Evolutionary conservation across 148 eudicot species (phyloP), one percentile per base, ranked within the genome.

Genomic region (Arctostaphylos glauca): DNA sequence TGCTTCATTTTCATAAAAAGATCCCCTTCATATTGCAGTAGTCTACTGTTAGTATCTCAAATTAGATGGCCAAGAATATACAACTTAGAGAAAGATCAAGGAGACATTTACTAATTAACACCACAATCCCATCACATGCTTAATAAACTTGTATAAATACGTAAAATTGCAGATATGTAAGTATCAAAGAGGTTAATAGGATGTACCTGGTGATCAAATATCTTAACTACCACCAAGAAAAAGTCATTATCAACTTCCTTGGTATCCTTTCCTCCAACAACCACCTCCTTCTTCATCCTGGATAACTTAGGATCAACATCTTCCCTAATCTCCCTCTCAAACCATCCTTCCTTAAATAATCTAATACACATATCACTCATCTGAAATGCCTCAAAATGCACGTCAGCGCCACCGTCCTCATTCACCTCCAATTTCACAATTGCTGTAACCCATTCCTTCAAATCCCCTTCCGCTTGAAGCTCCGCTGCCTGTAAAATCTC

Each of bases 401-500:
- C 99, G 84, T 93, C 98, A 1, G 95, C 92, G 18, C 83, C 92
- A 31, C 97, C 98, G 56, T 93, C 96, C 80, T 94, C 98, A 31
- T 94, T 92, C 91, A 94, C 98, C 88, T 95, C 87, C 72, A 94
- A 82, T 86, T 96, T 94, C 86, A 96, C 99, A 68, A 96, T 77
- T 0, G 95, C 99, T 5, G 98, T 96, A 41, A 96, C 99, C 99
- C 99, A 96, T 89, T 96, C 98, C 84, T 96, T 92, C 92, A 96
- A 83, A 44, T 84, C 98, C 23, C 95, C 86, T 84, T 94, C 93
- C 2, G 87, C 93, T 8, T 96, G 99, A 86, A 96, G 74, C 84
- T 94, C 94, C 5, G 81, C 93, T 0, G 99, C 99, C 87, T 94
- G 99, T 19, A 90, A 92, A 43, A 96, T 83, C 93, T 96, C 99